Base-by-base conservation (phyloP, 2,329 filamentous ascomycete genomes). In the Septoria petroselini region DNA sequence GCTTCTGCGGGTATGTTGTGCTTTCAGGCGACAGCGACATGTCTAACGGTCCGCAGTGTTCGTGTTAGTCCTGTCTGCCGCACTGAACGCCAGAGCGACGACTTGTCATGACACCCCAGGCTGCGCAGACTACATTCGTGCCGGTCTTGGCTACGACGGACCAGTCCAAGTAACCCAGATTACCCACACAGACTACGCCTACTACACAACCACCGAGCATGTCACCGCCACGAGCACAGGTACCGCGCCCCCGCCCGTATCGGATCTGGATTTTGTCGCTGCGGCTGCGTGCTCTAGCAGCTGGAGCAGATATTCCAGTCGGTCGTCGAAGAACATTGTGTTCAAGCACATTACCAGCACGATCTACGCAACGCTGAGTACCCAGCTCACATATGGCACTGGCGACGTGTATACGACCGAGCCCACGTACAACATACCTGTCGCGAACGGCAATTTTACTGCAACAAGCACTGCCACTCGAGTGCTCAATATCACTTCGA, bases 351-450 rank as follows among this genome's bases (percentile, higher is more conserved):
- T 47, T n/a, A 51, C 43, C 25, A 48, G 25, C 14, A 35, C 35
- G 12, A 19, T 45, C 19, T 42, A 45, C 30, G 49, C 48, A 9
- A 30, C 42, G 6, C 18, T 31, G n/a, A 50, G 23, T 12, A 44
- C 41, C 15, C 39, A 31, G 14, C 23, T 57, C 6, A 50, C 50
- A 1, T 58, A 54, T 38, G 58, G 58, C n/a, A 55, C 46, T 12
- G 58, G 48, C 8, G 51, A 57, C 34, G 55, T 60, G 11, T 60
- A 60, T 37, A 55, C 58, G 21, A 54, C 55, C 4, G 35, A 17
- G 14, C 21, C 44, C 27, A 48, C 41, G 5, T 40, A 52, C 37
- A 38, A 41, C n/a, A 52, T 57, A n/a, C 48, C 54, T 4, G 34
- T 54, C 14, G 58, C 51, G 9, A 47, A 43, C 29, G 53, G 51